Evolutionary conservation across 2,329 filamentous ascomycete species (phyloP).

Genomic region (Zymoseptoria brevis): DNA sequence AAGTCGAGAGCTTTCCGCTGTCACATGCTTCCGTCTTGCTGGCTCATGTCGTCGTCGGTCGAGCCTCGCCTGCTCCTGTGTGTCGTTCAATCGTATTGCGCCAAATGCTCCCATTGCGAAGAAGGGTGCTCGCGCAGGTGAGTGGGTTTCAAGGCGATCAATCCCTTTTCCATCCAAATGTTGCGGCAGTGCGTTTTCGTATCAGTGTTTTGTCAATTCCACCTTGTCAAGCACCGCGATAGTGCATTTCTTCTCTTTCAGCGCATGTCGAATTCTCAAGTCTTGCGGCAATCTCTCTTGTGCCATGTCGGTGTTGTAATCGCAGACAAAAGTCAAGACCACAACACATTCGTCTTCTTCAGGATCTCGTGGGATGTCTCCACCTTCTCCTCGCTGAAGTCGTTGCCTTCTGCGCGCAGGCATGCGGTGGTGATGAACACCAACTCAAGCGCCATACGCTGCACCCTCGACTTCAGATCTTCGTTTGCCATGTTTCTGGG

Average conservation of each 20-base stretch:
- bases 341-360: not conserved
- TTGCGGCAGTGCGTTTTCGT: not conserved
- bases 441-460: not conserved
- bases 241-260: not conserved
- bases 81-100: not conserved
- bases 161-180: not conserved
- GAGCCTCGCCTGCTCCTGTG: not conserved
- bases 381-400: not conserved
- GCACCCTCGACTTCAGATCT: not conserved
- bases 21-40: not conserved
- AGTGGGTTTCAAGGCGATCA: not conserved
- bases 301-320: not conserved
- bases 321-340: not conserved
- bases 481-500: not conserved
- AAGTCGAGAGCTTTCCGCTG: not conserved
- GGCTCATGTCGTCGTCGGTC: not conserved
- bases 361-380: not conserved
- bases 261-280: not conserved
- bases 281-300: not conserved
- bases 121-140: not conserved
- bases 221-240: not conserved
- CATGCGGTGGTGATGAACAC: not conserved
- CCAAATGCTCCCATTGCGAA: not conserved
- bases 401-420: not conserved
- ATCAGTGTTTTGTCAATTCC: not conserved